Evolutionary conservation across 768 basidiomycete species (phyloP).

Genomic region (Rubroboletus pulcherrimus): DNA sequence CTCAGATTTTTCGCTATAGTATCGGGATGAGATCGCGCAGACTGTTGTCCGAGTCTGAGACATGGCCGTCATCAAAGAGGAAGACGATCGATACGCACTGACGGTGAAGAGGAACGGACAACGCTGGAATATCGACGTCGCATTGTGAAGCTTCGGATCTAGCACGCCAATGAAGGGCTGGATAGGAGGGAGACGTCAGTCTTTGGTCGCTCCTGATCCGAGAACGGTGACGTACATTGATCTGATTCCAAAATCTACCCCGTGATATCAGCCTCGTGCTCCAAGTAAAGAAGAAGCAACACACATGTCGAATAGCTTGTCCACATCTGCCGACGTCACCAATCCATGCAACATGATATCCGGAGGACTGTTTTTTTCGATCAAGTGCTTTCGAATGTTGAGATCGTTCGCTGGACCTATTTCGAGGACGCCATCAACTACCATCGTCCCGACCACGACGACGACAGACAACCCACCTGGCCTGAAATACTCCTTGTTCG

Average conservation of each 20-base stretch:
- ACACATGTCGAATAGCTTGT: constrained; percentile 80
- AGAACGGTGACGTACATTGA: constrained; percentile 51
- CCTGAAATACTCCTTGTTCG: constrained; percentile 76
- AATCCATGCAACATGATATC: constrained; percentile 80
- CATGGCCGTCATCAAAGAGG: not conserved
- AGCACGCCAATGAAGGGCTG: constrained; percentile 69
- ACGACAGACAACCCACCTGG: constrained; percentile 46
- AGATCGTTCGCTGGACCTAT: constrained; percentile 72
- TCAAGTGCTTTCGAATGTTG: constrained; percentile 61
- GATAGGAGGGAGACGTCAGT: constrained; percentile 5
- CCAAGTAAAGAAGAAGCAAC: constrained; percentile 25
- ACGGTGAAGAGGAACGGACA: constrained; percentile 92
- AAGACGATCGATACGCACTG: constrained; percentile 41
- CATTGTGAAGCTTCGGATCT: constrained; percentile 78
- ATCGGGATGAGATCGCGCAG: constrained; percentile 83
- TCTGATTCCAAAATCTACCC: constrained; percentile 60
- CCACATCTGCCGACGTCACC: constrained; percentile 73
- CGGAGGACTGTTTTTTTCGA: constrained; percentile 75
- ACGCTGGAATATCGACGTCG: constrained; percentile 72
- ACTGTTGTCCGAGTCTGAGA: constrained; percentile 38
- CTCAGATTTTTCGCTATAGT: constrained; percentile 73
- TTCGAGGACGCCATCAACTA: not conserved
- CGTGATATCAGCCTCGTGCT: constrained; percentile 1
- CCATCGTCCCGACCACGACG: not conserved
- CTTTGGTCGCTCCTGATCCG: not conserved